Conservation (phyloP, 2,329 filamentous ascomycete species). For the Clonostachys rosea region DNA sequence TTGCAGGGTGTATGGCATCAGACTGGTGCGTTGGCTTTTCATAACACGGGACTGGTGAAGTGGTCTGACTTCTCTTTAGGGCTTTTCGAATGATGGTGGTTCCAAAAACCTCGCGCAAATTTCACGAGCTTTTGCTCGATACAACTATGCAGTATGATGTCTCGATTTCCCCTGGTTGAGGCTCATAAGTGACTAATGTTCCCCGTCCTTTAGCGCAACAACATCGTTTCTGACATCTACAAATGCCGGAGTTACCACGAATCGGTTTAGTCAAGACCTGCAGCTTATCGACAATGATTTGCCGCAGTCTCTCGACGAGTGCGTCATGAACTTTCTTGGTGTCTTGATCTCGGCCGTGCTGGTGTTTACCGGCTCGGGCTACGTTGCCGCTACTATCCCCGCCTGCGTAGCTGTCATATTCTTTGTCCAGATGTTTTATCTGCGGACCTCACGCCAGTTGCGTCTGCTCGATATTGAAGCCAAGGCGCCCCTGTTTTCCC, state of each 20-base stretch:
- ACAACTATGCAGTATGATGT: too few species aligned
- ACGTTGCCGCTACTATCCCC: conserved; percentile 36
- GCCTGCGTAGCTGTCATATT: conserved; percentile 8
- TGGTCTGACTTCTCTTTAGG: too few species aligned
- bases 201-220: conserved; percentile 12
- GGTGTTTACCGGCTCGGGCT: conserved; percentile 5
- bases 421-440: conserved; percentile 12
- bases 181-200: too few species aligned
- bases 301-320: conserved; percentile 7
- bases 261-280: conserved; percentile 32
- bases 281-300: conserved; percentile 29
- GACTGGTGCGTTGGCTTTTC: too few species aligned
- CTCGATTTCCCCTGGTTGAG: too few species aligned
- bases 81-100: too few species aligned
- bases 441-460: conserved; percentile 49
- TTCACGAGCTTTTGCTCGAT: too few species aligned
- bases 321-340: conserved; percentile 10
- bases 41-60: too few species aligned
- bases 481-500: conserved; percentile 36
- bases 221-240: conserved; percentile 25
- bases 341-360: conserved; percentile 7
- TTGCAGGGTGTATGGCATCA: too few species aligned
- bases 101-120: too few species aligned
- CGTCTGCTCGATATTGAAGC: conserved; percentile 49
- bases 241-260: conserved; percentile 25